Conservation (phyloP, 2,329 filamentous ascomycete species). For the Penicillium sp. region DNA sequence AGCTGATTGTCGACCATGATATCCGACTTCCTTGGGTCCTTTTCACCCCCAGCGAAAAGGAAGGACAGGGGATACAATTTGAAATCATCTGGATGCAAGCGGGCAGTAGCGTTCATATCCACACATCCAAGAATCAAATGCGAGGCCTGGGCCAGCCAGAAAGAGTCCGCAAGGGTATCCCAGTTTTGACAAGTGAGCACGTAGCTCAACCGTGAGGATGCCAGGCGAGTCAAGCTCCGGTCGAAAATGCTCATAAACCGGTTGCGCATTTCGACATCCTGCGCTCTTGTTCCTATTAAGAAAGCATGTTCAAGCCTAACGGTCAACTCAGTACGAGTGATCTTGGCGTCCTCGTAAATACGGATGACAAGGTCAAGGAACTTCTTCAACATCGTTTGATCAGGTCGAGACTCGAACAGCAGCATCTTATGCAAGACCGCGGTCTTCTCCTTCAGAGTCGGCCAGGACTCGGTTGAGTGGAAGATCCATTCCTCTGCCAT, state of each 20-base stretch:
- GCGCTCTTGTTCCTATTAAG: constrained; percentile 87
- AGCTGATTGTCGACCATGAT: constrained; percentile 80
- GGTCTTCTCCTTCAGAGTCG: constrained; percentile 97
- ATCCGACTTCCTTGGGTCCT: constrained; percentile 63
- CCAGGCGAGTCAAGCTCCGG: constrained; percentile 87
- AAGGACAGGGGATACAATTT: constrained; percentile 72
- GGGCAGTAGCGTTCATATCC: constrained; percentile 76
- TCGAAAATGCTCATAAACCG: constrained; percentile 97
- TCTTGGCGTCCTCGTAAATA: constrained; percentile 97
- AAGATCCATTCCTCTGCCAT: constrained; percentile 98
- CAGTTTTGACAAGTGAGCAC: constrained; percentile 92
- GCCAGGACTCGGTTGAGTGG: constrained; percentile 89
- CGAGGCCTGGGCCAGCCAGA: constrained; percentile 94
- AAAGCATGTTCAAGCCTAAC: constrained; percentile 98
- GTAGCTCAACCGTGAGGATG: constrained; percentile 84
- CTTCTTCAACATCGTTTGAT: constrained; percentile 82
- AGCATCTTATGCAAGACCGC: constrained; percentile 99
- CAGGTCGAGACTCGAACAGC: constrained; percentile 81
- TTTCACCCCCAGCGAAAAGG: constrained; percentile 71
- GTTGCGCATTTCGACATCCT: constrained; percentile 95
- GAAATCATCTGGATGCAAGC: constrained; percentile 83
- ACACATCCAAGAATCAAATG: constrained; percentile 89
- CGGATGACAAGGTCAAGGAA: constrained; percentile 95
- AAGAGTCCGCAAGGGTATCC: constrained; percentile 92
- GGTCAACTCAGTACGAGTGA: constrained; percentile 90